These are phyloP conservation scores for Leishmania major DNA, from an alignment of 208 protist genomes.

Conservation along the genomic window DNA sequence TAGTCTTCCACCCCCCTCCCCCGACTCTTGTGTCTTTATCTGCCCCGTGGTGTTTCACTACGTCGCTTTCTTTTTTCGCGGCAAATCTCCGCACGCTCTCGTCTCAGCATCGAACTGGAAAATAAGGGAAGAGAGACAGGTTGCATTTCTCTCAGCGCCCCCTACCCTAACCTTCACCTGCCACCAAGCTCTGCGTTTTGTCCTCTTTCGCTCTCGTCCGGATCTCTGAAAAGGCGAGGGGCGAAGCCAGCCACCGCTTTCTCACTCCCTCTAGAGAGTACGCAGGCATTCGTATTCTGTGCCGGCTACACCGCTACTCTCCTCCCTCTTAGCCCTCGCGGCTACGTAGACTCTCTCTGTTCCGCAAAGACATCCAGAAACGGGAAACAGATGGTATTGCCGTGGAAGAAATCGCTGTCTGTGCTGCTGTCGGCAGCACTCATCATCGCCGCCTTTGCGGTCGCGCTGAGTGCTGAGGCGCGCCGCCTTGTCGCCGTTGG, in stretches of 20 bases:
- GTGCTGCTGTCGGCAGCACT: background rate
- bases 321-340: background rate
- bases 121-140: background rate
- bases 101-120: background rate
- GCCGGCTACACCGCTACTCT: background rate
- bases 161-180: background rate
- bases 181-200: background rate
- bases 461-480: conserved; percentile 18
- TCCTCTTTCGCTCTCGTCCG: background rate
- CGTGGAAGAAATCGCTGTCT: background rate
- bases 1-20: background rate
- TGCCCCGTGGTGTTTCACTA: background rate
- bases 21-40: background rate
- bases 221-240: background rate
- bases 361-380: background rate
- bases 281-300: background rate
- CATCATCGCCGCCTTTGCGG: conserved; percentile 13
- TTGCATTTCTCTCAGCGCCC: background rate
- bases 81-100: background rate
- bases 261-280: background rate
- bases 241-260: background rate
- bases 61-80: background rate
- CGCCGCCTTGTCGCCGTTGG: conserved; percentile 80
- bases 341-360: background rate
- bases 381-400: background rate